Percentiles rank a stretch among this genome's conserved stretches.
These are phyloP conservation scores for Phanerodontia chrysosporium DNA, from an alignment of 768 basidiomycete species.

Conservation along the genomic window DNA sequence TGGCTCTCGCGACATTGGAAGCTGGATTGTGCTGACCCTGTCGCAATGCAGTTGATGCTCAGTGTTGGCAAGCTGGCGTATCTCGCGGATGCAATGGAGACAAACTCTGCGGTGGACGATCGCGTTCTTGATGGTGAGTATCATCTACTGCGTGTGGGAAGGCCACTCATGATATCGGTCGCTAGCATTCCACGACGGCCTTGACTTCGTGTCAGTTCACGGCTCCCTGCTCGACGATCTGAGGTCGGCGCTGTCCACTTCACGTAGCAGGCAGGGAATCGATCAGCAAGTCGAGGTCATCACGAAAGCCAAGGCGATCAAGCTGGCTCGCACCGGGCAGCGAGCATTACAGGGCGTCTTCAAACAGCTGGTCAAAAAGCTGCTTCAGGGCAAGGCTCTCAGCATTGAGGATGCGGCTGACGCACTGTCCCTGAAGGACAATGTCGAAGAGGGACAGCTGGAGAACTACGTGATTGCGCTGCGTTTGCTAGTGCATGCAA, in stretches of 20 bases:
- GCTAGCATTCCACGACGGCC: constrained; percentile 76
- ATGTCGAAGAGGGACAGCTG: constrained; percentile 36
- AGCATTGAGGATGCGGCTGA: constrained; percentile 80
- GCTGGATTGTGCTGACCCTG: not conserved
- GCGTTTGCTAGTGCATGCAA: constrained; percentile 54
- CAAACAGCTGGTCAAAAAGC: constrained; percentile 57
- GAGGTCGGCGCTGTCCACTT: constrained; percentile 39
- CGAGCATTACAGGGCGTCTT: constrained; percentile 48
- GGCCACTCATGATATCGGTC: not conserved
- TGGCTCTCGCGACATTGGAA: not conserved
- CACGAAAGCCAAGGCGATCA: constrained; percentile 47
- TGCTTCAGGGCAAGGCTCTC: constrained; percentile 73
- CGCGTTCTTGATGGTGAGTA: constrained; percentile 49
- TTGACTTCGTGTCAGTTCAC: constrained; percentile 87
- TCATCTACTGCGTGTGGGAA: no score
- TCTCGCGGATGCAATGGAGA: constrained; percentile 58
- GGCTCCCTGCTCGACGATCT: constrained; percentile 64
- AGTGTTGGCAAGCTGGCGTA: constrained; percentile 87
- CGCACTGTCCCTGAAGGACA: constrained; percentile 82
- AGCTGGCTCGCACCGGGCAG: not conserved
- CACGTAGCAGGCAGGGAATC: constrained; percentile 57
- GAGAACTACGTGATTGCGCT: constrained; percentile 69
- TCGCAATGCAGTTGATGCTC: constrained; percentile 69
- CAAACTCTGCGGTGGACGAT: constrained; percentile 41
- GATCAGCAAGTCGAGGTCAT: constrained; percentile 69